Evolutionary conservation across 2,329 filamentous ascomycete species (phyloP), one percentile per base, ranked within the genome.

Genomic region (Penicillium rolfsii): DNA sequence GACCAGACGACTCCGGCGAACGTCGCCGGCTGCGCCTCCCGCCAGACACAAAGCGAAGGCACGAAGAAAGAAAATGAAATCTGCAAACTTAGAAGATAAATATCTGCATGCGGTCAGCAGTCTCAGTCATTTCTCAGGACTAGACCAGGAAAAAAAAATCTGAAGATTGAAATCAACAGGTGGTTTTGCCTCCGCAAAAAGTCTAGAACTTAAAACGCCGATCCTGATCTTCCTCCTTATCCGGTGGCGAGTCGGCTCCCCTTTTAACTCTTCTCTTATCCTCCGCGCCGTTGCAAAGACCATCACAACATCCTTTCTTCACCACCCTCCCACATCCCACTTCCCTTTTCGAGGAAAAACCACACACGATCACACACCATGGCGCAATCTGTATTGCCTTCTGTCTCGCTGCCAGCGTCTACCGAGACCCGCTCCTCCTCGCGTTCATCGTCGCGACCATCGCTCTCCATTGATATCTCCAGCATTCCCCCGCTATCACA

Each of bases 391-490:
- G 48, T 61, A 40, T 70, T 67, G 26, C 61, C 68, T n/a, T 67
- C 68, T 30, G 62, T 60, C 55, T 68, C 68, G 16, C 62, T 71
- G 53, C 61, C 67, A 19, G 63, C 67, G 7, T 72, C 73, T 41
- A 67, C 71, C 35, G 69, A 72, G 9, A 57, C 57, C 26, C 63
- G 64, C 19, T 60, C 72, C 30, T 70, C 73, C 30, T 70, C 73
- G 19, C 62, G 63, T 12, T 72, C 61, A 24, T 69, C 69, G 26
- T 70, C 70, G 14, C 74, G 73, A 52, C 74, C 76, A 26, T 72
- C 75, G 0, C 74, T 82, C 19, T 80, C 80, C 0, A 73, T 83
- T 45, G 81, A 82, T 62, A 73, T 83, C 43, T 78, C 77, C 56
- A 74, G 71, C 59, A 67, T 83, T 11, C 81, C 81, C 28, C 67